Evolutionary conservation across 2,329 filamentous ascomycete species (phyloP), one percentile per base, ranked within the genome.

Genomic region (Gliomastix tumulicola): DNA sequence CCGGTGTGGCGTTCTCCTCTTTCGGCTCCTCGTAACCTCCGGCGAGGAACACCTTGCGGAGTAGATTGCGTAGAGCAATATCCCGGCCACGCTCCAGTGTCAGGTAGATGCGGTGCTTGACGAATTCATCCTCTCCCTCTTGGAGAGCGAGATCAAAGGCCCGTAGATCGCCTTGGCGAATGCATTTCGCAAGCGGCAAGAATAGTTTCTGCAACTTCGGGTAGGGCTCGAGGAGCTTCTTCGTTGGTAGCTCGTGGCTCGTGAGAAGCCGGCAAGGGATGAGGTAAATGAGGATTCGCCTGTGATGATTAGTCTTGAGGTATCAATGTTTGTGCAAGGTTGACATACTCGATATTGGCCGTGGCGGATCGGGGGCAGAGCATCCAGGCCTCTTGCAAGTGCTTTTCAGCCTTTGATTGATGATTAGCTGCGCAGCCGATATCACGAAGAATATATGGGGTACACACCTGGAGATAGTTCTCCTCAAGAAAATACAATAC

Each of bases 401-500:
- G 74, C 47, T 82, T 76, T 59, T 95, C 88, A 1, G 89, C 86
- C 76, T 88, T 18, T 32, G 11, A 9, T 17, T 32, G 15, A 37
- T 13, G 21, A 25, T 32, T 27, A 38, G 21, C 13, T n/a, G n/a
- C n/a, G n/a, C n/a, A n/a, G 25, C 4, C 21, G 21, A 28, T 32
- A 25, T 19, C 16, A 16, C 16, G 2, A 31, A 38, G n/a, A n/a
- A n/a, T n/a, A n/a, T n/a, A n/a, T n/a, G n/a, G 33, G 35, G 9
- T 15, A 42, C 62, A 30, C 53, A 87, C 85, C 65, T 85, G 76
- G 3, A 73, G 67, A 51, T 98, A 98, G 53, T 96, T 88, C 56
- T 98, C 94, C 44, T 97, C 89, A 6, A 98, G 62, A 55, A 98
- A 98, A 40, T 81, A 76, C n/a, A 98, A 76, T 6, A 98, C 86